These are phyloP conservation scores for Pholiota molesta DNA, from an alignment of 768 basidiomycete genomes.

Conservation along the genomic window DNA sequence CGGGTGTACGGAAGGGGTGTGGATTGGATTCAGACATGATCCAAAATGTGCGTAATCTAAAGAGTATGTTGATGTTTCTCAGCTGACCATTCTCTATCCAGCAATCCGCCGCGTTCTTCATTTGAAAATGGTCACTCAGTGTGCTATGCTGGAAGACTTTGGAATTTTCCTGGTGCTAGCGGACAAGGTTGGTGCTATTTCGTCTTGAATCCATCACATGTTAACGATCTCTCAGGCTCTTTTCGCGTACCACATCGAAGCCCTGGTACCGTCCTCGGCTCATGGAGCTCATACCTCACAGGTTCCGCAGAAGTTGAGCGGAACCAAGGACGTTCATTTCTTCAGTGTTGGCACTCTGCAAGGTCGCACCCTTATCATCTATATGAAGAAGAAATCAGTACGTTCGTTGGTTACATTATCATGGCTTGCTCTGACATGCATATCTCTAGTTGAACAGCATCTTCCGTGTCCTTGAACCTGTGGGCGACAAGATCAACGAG, in stretches of 20 bases:
- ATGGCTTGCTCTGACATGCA: background rate
- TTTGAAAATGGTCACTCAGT: slow-evolving; percentile 91
- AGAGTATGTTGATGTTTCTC: background rate
- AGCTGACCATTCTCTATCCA: slow-evolving; percentile 28
- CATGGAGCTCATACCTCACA: slow-evolving; percentile 68
- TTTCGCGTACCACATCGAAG: slow-evolving; percentile 95
- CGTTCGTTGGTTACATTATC: slow-evolving; percentile 9
- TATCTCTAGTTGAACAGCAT: slow-evolving; percentile 75
- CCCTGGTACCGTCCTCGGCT: slow-evolving; percentile 87
- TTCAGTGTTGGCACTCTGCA: slow-evolving; percentile 91
- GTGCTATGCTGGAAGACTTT: slow-evolving; percentile 95
- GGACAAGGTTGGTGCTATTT: slow-evolving; percentile 63
- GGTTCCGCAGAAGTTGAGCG: slow-evolving; percentile 88
- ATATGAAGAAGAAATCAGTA: slow-evolving; percentile 93
- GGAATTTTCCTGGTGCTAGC: slow-evolving; percentile 95
- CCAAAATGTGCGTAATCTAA: slow-evolving; percentile 64
- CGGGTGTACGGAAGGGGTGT: slow-evolving; percentile 95
- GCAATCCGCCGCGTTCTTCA: slow-evolving; percentile 94
- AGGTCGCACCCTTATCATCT: slow-evolving; percentile 88
- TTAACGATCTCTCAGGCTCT: slow-evolving; percentile 53
- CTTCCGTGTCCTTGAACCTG: slow-evolving; percentile 97
- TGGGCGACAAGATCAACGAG: slow-evolving; percentile 87
- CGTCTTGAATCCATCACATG: background rate
- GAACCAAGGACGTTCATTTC: slow-evolving; percentile 92
- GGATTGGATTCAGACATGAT: slow-evolving; percentile 95